phyloP scores from a whole-genome alignment of 2,329 filamentous ascomycete genomes.

The Pyricularia pennisetigena region DNA sequence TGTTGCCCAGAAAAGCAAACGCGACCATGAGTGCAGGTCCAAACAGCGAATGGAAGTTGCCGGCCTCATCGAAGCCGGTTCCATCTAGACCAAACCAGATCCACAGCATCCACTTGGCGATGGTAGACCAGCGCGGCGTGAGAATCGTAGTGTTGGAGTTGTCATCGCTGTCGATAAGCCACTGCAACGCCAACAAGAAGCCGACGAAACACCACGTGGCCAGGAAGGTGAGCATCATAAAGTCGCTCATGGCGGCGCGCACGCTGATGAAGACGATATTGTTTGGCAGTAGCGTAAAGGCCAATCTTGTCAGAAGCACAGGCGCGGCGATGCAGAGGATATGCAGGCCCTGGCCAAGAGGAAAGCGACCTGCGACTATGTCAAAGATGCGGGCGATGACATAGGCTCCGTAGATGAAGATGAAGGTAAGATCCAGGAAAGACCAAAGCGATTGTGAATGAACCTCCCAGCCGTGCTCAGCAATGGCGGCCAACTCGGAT shows the following conservation, averaged over 20 bases:
- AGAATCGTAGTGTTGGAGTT: constrained; percentile 2
- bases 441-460: constrained; percentile 87
- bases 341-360: constrained; percentile 56
- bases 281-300: constrained; percentile 74
- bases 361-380: constrained; percentile 36
- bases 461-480: constrained; percentile 67
- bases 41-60: constrained; percentile 55
- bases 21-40: constrained; percentile 61
- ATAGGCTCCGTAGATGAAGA: constrained; percentile 61
- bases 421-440: constrained; percentile 73
- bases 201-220: constrained; percentile 78
- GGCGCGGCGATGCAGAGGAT: constrained; percentile 73
- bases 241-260: constrained; percentile 78
- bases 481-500: constrained; percentile 66
- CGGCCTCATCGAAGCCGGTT: constrained; percentile 43
- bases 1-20: constrained; percentile 67
- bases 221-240: constrained; percentile 65
- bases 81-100: constrained; percentile 87
- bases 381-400: constrained; percentile 58
- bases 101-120: constrained; percentile 86
- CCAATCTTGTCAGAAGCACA: constrained; percentile 66
- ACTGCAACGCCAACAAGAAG: constrained; percentile 69
- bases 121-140: constrained; percentile 34
- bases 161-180: constrained; percentile 38
- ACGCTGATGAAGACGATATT: constrained; percentile 77